phyloP scores from a whole-genome alignment of 1,284 basidiomycete genomes.

The Marasmius tenuissimus region DNA sequence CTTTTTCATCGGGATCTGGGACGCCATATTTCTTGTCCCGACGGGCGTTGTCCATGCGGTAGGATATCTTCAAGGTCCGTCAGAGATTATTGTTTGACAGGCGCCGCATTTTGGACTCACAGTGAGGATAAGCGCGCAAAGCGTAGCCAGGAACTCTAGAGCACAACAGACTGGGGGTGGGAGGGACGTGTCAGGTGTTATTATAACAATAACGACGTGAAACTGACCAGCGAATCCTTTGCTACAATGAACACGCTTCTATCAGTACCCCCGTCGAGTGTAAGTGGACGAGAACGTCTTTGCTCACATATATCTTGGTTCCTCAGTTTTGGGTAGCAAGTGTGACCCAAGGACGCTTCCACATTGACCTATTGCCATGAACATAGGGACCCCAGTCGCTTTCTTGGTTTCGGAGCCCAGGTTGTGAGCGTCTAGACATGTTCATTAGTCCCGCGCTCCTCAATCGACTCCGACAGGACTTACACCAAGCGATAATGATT shows the following conservation, averaged over 20 bases:
- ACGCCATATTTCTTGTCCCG: constrained; percentile 58
- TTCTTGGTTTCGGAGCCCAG: constrained; percentile 78
- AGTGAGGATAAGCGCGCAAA: constrained; percentile 51
- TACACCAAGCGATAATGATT: constrained; percentile 73
- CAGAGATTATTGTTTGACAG: background rate
- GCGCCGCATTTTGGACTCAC: constrained; percentile 34
- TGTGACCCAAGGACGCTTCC: constrained; percentile 75
- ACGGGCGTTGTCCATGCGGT: constrained; percentile 58
- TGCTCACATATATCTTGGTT: constrained; percentile 61
- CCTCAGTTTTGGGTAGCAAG: constrained; percentile 63
- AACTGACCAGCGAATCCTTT: constrained; percentile 60
- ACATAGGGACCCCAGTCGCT: constrained; percentile 72
- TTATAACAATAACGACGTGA: background rate
- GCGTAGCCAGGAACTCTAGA: constrained; percentile 57
- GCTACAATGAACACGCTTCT: constrained; percentile 29
- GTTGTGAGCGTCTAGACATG: constrained; percentile 61
- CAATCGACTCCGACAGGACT: constrained; percentile 23
- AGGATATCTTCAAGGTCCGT: constrained; percentile 47
- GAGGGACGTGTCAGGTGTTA: constrained; percentile 7
- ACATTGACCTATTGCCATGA: constrained; percentile 74
- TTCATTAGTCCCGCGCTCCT: background rate
- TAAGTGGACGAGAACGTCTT: background rate
- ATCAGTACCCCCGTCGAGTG: background rate
- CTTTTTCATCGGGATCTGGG: constrained; percentile 44
- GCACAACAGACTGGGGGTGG: constrained; percentile 46